A percentile compares a stretch with the other conserved stretches of the same genome.
phyloP scores from a whole-genome alignment of 1,284 basidiomycete species.

The Rhodotorula mucilaginosa region DNA sequence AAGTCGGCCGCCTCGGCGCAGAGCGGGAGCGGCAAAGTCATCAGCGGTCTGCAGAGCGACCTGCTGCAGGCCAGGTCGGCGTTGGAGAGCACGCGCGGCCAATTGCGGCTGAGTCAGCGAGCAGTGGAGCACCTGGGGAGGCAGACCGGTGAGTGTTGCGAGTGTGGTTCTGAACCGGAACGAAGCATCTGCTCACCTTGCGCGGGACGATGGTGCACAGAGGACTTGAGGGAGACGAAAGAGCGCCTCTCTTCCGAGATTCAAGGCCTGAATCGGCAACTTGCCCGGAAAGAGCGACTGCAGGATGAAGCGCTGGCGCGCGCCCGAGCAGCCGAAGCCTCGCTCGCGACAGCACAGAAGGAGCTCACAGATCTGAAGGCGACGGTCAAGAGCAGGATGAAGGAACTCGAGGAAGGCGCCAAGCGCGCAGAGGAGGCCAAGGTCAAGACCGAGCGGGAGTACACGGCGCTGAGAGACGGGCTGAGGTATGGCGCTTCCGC shows the following conservation, averaged over 20 bases:
- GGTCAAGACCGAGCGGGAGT: conserved; percentile 37
- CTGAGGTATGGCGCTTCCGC: conserved; percentile 21
- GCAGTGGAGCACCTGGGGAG: conserved; percentile 37
- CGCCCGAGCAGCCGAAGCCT: conserved; percentile 46
- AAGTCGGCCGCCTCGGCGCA: conserved; percentile 24
- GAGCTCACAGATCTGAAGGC: conserved; percentile 30
- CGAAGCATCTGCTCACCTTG: no score
- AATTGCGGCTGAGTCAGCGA: conserved; percentile 37
- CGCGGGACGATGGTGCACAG: conserved; percentile 50
- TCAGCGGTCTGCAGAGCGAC: conserved; percentile 36
- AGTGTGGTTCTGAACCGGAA: no score
- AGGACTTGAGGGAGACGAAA: conserved; percentile 79
- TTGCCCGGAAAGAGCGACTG: conserved; percentile 77
- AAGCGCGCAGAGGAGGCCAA: conserved; percentile 38
- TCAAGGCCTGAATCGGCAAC: conserved; percentile 77
- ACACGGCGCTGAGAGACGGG: conserved; percentile 29
- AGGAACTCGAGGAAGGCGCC: conserved; percentile 44
- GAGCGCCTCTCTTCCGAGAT: conserved; percentile 76
- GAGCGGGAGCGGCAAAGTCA: conserved; percentile 39
- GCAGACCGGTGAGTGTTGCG: conserved; percentile 26
- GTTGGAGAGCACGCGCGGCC: conserved; percentile 35
- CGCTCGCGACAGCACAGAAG: conserved; percentile 29
- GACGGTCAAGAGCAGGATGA: conserved; percentile 33
- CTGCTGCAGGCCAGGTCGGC: conserved; percentile 21
- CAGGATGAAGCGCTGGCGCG: conserved; percentile 61